These are phyloP conservation scores for Tulasnella sp. DNA, from an alignment of 768 basidiomycete genomes.

Conservation along the genomic window DNA sequence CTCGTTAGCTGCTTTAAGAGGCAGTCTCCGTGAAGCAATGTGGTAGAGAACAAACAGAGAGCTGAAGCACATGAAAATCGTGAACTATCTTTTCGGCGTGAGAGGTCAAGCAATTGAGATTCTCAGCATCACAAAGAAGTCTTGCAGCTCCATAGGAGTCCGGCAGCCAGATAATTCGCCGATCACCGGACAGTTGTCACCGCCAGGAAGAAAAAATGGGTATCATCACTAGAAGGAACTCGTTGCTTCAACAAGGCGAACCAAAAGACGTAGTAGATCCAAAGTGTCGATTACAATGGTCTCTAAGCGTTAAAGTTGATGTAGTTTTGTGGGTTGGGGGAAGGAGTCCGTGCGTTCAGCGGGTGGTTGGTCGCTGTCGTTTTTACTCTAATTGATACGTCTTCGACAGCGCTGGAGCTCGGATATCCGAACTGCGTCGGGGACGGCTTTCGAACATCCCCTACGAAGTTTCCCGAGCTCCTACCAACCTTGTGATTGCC, in stretches of 20 bases:
- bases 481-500: neutral
- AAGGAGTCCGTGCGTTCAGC: neutral
- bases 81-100: too few species aligned
- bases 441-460: neutral
- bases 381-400: neutral
- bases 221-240: neutral
- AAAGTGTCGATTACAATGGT: neutral
- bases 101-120: too few species aligned
- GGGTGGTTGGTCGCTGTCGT: neutral
- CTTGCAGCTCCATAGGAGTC: too few species aligned
- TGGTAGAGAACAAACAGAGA: too few species aligned
- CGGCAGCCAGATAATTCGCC: neutral
- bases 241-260: neutral
- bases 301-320: neutral
- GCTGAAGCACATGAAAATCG: too few species aligned
- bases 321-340: neutral
- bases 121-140: too few species aligned
- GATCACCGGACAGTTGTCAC: neutral
- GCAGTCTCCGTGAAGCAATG: neutral
- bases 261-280: neutral
- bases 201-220: too few species aligned
- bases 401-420: neutral
- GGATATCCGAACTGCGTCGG: neutral
- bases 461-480: neutral
- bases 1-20: neutral